Evolutionary conservation across 2,329 filamentous ascomycete species (phyloP), one percentile per base, ranked within the genome.

Genomic region (Monilinia fructigena): DNA sequence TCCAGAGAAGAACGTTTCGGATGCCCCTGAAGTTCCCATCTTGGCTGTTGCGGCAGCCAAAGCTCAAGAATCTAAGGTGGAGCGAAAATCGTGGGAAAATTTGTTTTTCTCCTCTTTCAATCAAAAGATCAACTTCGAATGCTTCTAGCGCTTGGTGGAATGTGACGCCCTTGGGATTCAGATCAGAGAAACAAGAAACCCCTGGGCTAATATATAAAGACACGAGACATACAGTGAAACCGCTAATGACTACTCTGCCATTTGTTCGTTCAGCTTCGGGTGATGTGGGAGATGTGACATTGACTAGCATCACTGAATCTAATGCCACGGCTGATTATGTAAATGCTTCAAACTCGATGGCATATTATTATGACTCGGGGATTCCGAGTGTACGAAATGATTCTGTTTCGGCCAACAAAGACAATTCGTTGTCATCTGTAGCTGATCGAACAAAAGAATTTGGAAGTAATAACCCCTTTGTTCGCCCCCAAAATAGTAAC

Each of bases 71-170:
- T 65, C 67, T 4, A 67, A 71, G 45, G 69, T 68, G 52, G 71
- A 73, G 55, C 67, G 50, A 38, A 70, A 71, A 59, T 69, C 62
- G n/a, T 76, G 75, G 76, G 75, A 75, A 63, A 76, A 74, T 55
- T 63, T 73, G 68, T 75, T 76, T 64, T 77, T n/a, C 75, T 2
- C 76, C 70, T 28, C 63, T 71, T 47, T 75, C 72, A 40, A 73
- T 69, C 67, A 74, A 56, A 68, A 75, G 69, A 47, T 67, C 70
- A 67, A 75, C 69, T 58, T 74, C 72, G 53, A 72, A 72, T 47
- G 70, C 70, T 40, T 76, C 73, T 3, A 76, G 78, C 40, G 75
- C 76, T 40, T 80, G 78, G 78, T 81, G 80, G 79, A 68, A 72
- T 53, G 55, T 62, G 26, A 69, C 62, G 18, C 52, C 66, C 23